Conservation (phyloP, 768 basidiomycete species). For the Phlebiopsis gigantea region DNA sequence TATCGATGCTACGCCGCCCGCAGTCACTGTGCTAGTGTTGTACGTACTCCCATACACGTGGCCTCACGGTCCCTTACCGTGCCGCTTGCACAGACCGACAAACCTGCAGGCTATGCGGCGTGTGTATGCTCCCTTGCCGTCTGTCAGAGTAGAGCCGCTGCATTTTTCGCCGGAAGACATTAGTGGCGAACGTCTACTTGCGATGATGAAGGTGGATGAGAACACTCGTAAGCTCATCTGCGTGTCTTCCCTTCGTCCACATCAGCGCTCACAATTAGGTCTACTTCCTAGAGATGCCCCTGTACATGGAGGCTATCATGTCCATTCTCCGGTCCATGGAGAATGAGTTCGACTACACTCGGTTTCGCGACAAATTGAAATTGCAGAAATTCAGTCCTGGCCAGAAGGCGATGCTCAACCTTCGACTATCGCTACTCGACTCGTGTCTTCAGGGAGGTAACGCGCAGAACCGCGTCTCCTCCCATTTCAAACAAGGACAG, state of each 20-base stretch:
- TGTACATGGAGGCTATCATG: conserved; percentile 57
- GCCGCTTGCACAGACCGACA: conserved; percentile 17
- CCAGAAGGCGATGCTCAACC: conserved; percentile 52
- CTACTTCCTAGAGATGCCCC: conserved; percentile 27
- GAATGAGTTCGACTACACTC: conserved; percentile 47
- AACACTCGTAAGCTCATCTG: conserved; percentile 36
- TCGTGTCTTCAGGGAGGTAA: conserved; percentile 44
- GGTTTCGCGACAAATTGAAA: conserved; percentile 44
- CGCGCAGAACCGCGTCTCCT: neutral
- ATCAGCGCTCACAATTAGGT: too few relatives aligned
- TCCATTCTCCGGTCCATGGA: conserved; percentile 58
- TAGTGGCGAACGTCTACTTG: conserved; percentile 56
- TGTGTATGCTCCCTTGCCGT: conserved; percentile 43
- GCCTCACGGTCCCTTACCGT: too few relatives aligned
- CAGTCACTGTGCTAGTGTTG: conserved; percentile 48
- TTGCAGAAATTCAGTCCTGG: conserved; percentile 49
- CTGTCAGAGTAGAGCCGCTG: conserved; percentile 47
- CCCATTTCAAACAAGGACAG: conserved; percentile 50
- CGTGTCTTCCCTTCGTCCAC: too few relatives aligned
- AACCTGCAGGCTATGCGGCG: conserved; percentile 53
- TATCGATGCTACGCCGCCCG: conserved; percentile 24
- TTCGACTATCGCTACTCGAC: conserved; percentile 54
- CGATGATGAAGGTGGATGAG: conserved; percentile 60
- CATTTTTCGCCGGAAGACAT: conserved; percentile 49
- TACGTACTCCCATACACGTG: neutral